A percentile compares a stretch with the other conserved stretches of the same genome.
phyloP scores from a whole-genome alignment of 23 red algal genomes.

The Gracilariopsis chorda region DNA sequence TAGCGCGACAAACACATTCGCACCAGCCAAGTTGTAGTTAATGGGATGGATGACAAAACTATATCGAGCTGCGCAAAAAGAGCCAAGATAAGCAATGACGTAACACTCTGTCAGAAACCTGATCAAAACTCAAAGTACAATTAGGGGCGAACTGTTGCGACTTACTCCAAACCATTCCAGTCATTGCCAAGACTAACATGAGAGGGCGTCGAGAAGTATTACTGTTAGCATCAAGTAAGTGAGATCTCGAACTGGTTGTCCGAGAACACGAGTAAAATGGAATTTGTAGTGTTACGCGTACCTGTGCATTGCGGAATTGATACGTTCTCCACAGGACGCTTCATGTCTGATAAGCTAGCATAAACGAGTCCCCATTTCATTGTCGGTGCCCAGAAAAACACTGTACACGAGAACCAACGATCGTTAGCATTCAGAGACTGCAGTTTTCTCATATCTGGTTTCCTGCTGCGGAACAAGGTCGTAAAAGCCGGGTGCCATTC shows the following conservation, averaged over 20 bases:
- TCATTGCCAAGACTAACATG: conserved; percentile 36
- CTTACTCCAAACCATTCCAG: conserved; percentile 65
- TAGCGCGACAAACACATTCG: conserved; percentile 89
- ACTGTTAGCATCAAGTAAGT: too few species aligned
- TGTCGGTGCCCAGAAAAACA: conserved; percentile 96
- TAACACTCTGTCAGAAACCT: conserved; percentile 36
- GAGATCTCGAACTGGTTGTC: too few species aligned
- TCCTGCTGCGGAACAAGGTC: too few species aligned
- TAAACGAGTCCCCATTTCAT: conserved; percentile 99
- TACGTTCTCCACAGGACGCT: conserved; percentile 87
- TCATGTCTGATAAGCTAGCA: conserved; percentile 88
- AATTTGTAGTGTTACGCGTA: too few species aligned
- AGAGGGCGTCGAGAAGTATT: too few species aligned
- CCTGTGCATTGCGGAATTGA: conserved; percentile 87
- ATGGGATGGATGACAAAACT: conserved; percentile 90
- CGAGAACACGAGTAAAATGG: too few species aligned
- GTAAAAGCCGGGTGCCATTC: too few species aligned
- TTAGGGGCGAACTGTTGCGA: not conserved
- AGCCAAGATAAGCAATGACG: conserved; percentile 12
- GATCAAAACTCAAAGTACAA: not conserved
- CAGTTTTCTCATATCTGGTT: too few species aligned
- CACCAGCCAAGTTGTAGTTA: conserved; percentile 92
- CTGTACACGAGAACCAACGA: not conserved
- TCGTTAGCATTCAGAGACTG: not conserved
- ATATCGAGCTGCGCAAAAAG: conserved; percentile 67